phyloP scores from a whole-genome alignment of 2,329 filamentous ascomycete genomes.

The Botrytis fabae region DNA sequence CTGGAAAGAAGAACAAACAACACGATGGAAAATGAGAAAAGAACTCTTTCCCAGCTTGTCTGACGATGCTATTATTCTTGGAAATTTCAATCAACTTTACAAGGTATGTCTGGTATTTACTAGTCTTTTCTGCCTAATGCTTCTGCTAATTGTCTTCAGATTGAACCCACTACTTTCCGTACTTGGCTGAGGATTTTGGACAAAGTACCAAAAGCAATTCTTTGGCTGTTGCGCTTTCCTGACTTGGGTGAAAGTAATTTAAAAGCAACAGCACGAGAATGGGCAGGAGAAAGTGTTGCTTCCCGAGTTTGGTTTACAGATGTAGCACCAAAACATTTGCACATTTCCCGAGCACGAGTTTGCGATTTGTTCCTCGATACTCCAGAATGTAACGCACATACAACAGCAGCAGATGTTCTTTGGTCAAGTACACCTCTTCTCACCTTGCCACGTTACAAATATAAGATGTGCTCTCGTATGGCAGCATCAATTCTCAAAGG shows the following conservation, averaged over 20 bases:
- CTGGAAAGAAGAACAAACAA: slow-evolving; percentile 81
- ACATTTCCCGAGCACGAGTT: slow-evolving; percentile 87
- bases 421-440: slow-evolving; percentile 95
- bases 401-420: slow-evolving; percentile 91
- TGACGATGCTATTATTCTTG: slow-evolving; percentile 86
- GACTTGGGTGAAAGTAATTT: slow-evolving; percentile 89
- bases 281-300: slow-evolving; percentile 85
- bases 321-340: slow-evolving; percentile 90
- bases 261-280: slow-evolving; percentile 72
- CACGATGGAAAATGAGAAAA: slow-evolving; percentile 90
- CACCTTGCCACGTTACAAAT: slow-evolving; percentile 85
- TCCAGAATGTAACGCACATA: slow-evolving; percentile 97
- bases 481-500: slow-evolving; percentile 91
- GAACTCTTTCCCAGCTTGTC: slow-evolving; percentile 81
- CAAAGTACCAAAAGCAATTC: slow-evolving; percentile 78
- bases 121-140: not conserved
- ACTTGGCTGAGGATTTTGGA: slow-evolving; percentile 92
- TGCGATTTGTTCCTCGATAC: slow-evolving; percentile 97
- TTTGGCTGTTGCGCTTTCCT: slow-evolving; percentile 97
- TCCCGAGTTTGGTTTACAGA: slow-evolving; percentile 91
- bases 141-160: slow-evolving; percentile 53
- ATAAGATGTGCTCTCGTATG: slow-evolving; percentile 99
- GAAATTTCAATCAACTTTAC: slow-evolving; percentile 98
- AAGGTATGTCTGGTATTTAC: slow-evolving; percentile 62
- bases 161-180: slow-evolving; percentile 94